Base-by-base conservation (phyloP, 2,329 filamentous ascomycete species). In the Claviceps sp. region DNA sequence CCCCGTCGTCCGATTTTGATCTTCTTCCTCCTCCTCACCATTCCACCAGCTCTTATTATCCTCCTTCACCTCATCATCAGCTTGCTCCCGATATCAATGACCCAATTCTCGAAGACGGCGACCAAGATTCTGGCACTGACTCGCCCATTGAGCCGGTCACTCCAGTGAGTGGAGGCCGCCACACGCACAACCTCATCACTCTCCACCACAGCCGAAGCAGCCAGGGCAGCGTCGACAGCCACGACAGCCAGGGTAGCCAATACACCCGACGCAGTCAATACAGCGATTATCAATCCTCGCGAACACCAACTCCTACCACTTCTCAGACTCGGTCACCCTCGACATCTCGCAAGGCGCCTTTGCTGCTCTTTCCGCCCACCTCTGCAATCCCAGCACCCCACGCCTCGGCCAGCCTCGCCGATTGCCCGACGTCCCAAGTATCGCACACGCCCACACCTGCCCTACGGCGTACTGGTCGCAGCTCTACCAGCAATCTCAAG, bases 131-230 rank as follows among this genome's bases (percentile, higher is more conserved):
- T 8, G 74, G 76, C 56, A 81, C 75, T 63, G 79, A 82, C 59
- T 74, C 73, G 24, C 69, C 72, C 52, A 75, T 77, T 66, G 80
- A 83, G 57, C 80, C 80, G 45, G 70, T 79, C 53, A 84, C 80
- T 22, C 81, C 80, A 47, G 74, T 79, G 54, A 82, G 79, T 59
- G 72, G 79, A 59, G 72, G 75, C 55, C 73, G 68, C 49, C 64
- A 77, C 60, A 79, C 78, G 47, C 73, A 75, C 53, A 76, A 79
- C 57, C 79, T 81, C 55, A 69, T 69, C 47, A 64, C 67, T 38
- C 62, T 70, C 54, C 68, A 70, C 40, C 53, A 55, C 54, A 51
- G 51, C 69, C 52, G 74, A 14, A 9, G 16, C 48, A 30, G 16
- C 40, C 26, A 48, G 13, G 20, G 26, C 42, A 34, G 30, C 40